Percentiles rank a stretch among this genome's conserved stretches.
Evolutionary conservation across 2,329 filamentous ascomycete genomes (phyloP).

Genomic region (Tolypocladium sp.): DNA sequence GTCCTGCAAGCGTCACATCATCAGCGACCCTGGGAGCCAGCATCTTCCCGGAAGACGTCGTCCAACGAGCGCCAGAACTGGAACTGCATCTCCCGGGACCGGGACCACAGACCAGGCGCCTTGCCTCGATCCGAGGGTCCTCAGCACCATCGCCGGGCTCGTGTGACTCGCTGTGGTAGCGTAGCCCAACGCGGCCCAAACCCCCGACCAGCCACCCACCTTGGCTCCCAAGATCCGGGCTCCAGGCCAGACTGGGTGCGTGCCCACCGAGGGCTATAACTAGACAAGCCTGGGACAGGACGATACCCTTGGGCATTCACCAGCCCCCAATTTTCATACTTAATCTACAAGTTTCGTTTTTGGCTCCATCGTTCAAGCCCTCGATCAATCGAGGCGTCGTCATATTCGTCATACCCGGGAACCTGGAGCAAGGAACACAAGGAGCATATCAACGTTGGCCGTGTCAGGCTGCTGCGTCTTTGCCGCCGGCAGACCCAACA

Average conservation of each 20-base stretch:
- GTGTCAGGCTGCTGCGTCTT: not conserved
- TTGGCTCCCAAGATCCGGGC: not conserved
- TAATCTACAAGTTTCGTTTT: not conserved
- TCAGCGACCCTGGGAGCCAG: not conserved
- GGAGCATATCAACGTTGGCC: not conserved
- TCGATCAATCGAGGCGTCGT: not conserved
- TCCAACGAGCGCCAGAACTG: not conserved
- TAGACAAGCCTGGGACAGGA: too few relatives aligned
- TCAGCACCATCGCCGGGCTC: not conserved
- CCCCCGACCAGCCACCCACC: not conserved
- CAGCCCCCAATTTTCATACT: not conserved
- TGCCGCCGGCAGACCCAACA: not conserved
- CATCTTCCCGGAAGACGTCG: not conserved
- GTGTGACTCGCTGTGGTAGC: not conserved
- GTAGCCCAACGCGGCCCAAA: not conserved
- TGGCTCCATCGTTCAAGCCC: not conserved
- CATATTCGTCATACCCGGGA: not conserved
- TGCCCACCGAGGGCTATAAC: not conserved
- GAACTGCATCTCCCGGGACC: not conserved
- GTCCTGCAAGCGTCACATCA: not conserved
- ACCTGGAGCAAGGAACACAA: not conserved
- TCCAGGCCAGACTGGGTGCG: not conserved
- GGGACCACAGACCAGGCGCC: not conserved
- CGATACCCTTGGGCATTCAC: not conserved
- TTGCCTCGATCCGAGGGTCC: not conserved